Conservation (phyloP, 2,329 filamentous ascomycete genomes). For the Aspergillus tamarii region DNA sequence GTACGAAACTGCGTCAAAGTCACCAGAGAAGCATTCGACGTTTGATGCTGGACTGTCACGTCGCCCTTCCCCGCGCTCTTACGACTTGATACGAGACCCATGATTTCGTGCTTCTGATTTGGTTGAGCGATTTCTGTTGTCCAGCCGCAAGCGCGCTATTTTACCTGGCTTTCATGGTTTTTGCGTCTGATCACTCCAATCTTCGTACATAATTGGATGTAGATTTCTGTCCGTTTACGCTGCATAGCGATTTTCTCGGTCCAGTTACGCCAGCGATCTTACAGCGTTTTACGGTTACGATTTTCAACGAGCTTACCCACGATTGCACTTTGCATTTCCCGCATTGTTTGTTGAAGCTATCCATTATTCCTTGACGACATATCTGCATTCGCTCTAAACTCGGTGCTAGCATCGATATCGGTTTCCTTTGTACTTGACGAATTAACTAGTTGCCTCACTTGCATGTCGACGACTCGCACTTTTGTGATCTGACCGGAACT, state of each 20-base stretch:
- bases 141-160: conserved; percentile 22
- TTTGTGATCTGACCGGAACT: not conserved
- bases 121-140: conserved; percentile 29
- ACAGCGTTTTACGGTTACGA: conserved; percentile 37
- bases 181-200: conserved; percentile 18
- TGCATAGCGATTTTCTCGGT: conserved; percentile 25
- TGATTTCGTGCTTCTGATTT: conserved; percentile 37
- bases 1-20: conserved; percentile 5
- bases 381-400: conserved; percentile 12
- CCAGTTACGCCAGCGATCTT: conserved; percentile 24
- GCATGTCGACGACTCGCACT: conserved; percentile 11
- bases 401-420: conserved; percentile 8
- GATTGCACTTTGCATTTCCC: conserved; percentile 31
- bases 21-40: conserved; percentile 14
- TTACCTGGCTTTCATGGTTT: conserved; percentile 15
- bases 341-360: conserved; percentile 26
- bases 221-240: conserved; percentile 23
- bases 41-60: conserved; percentile 26
- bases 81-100: conserved; percentile 51
- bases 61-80: conserved; percentile 33
- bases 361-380: conserved; percentile 18
- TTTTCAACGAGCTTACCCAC: conserved; percentile 36
- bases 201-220: conserved; percentile 26
- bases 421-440: conserved; percentile 11
- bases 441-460: conserved; percentile 15